These are phyloP conservation scores for Patellaria atrata DNA, from an alignment of 495 filamentous ascomycete species.

Conservation along the genomic window DNA sequence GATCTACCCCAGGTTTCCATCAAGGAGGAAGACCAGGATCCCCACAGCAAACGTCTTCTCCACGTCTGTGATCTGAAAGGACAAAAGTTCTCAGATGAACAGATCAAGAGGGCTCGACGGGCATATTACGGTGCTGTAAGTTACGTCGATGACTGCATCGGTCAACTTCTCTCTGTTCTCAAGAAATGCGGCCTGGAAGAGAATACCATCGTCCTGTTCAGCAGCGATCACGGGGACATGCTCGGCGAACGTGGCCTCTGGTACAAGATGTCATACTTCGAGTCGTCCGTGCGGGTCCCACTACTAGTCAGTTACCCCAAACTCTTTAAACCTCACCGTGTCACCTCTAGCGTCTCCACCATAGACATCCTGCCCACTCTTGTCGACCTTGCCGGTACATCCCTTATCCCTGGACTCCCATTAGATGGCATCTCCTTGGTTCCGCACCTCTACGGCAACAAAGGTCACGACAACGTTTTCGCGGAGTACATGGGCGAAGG, in stretches of 20 bases:
- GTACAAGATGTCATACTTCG: constrained; percentile 93
- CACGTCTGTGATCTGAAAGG: constrained; percentile 71
- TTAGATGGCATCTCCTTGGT: constrained; percentile 65
- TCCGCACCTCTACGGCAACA: constrained; percentile 48
- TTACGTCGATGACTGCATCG: constrained; percentile 79
- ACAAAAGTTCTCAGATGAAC: constrained; percentile 60
- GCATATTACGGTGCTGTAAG: constrained; percentile 82
- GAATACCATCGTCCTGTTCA: constrained; percentile 76
- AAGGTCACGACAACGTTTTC: constrained; percentile 57
- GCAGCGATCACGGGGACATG: constrained; percentile 86
- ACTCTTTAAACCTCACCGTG: constrained; percentile 48
- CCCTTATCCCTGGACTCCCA: constrained; percentile 46
- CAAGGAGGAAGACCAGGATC: constrained; percentile 61
- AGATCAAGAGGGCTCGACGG: constrained; percentile 61
- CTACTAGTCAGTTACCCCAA: constrained; percentile 61
- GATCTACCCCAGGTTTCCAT: constrained; percentile 59
- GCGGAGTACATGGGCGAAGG: constrained; percentile 86
- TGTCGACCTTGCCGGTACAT: constrained; percentile 58
- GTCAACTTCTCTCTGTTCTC: constrained; percentile 57
- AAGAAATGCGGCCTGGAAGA: constrained; percentile 61
- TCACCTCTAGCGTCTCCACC: constrained; percentile 67
- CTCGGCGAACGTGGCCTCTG: constrained; percentile 76
- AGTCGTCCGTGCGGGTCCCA: constrained; percentile 69
- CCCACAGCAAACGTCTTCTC: constrained; percentile 65
- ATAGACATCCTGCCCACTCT: constrained; percentile 77